Conservation (phyloP, 1,139 yeast genomes). For the Pichia sp. region DNA sequence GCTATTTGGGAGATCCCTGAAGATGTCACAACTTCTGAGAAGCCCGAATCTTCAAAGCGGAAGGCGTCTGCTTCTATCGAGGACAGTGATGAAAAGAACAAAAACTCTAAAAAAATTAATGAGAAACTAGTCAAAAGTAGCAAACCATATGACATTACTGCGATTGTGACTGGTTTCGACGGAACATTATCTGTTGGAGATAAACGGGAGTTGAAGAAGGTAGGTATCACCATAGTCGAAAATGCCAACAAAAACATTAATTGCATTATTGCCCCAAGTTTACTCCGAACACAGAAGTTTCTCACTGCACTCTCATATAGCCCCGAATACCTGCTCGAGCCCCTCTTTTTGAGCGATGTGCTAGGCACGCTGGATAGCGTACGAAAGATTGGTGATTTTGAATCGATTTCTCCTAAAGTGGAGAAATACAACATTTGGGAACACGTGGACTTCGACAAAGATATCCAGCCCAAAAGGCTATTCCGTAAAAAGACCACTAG, state of each 20-base stretch:
- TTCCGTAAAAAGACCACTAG: conserved; percentile 30
- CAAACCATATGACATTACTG: conserved; percentile 39
- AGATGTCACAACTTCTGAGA: conserved; percentile 4
- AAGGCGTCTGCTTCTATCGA: conserved; percentile 3
- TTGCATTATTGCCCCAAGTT: conserved; percentile 67
- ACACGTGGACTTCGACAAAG: conserved; percentile 33
- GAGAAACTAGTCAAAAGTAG: conserved; percentile 6
- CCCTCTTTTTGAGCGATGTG: conserved; percentile 44
- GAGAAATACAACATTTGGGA: conserved; percentile 28
- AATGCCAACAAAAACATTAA: conserved; percentile 35
- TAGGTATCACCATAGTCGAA: conserved; percentile 43
- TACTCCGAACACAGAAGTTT: conserved; percentile 82
- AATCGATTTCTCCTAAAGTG: conserved; percentile 31
- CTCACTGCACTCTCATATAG: conserved; percentile 44
- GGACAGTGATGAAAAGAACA: conserved; percentile 11
- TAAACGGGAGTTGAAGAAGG: conserved; percentile 32
- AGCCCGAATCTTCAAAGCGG: conserved; percentile 11
- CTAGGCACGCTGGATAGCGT: conserved; percentile 36
- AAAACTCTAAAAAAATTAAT: conserved; percentile 1
- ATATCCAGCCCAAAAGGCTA: conserved; percentile 24
- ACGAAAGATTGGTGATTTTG: conserved; percentile 27
- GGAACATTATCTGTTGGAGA: conserved; percentile 39
- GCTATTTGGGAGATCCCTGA: conserved; percentile 13
- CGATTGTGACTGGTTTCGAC: conserved; percentile 65
- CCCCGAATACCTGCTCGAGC: conserved; percentile 40